Evolutionary conservation across 2,329 filamentous ascomycete genomes (phyloP), one percentile per base, ranked within the genome.

Genomic region (Aureobasidium sp.): DNA sequence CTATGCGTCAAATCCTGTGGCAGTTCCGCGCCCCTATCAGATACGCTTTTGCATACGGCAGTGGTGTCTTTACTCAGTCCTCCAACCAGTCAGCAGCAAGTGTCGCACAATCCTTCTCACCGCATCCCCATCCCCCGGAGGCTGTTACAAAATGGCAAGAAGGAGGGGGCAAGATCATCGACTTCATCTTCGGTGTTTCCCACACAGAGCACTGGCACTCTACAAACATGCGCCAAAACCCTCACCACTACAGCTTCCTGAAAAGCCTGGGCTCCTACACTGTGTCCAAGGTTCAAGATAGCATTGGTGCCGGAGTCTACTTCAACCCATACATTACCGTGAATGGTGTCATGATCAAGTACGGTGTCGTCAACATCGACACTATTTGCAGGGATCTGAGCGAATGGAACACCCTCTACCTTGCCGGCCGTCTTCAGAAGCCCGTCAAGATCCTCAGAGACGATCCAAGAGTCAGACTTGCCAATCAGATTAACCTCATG

Each of bases 141-240:
- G 88, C 88, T 1, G 84, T 97, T 6, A 76, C 86, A 60, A 88
- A 89, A 60, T 87, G 90, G 60, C 91, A 97, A 69, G 84, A 88
- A 62, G 88, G 88, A 25, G 83, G 84, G 1, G 89, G 89, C 11
- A 96, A 96, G 73, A 95, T 97, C 84, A 95, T 98, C 59, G 93
- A 98, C 71, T 95, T 98, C 67, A 94, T 98, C 61, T 93, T 98
- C 66, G 93, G 91, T 22, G 91, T 97, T 10, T 88, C 88, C 1
- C 88, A 95, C 68, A 89, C 87, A 1, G 87, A 98, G 66, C 93
- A 98, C 71, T 98, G 91, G 88, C 93, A 98, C 71, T 90, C 86
- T 29, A 77, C 98, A 56, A 98, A 98, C 64, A 76, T 98, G 61
- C 78, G 79, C 59, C 86, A 96, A 67, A 86, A 98, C 65, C 85